These are phyloP conservation scores for Quillaja saponaria DNA, from an alignment of 306 rosid genomes.

Conservation along the genomic window DNA sequence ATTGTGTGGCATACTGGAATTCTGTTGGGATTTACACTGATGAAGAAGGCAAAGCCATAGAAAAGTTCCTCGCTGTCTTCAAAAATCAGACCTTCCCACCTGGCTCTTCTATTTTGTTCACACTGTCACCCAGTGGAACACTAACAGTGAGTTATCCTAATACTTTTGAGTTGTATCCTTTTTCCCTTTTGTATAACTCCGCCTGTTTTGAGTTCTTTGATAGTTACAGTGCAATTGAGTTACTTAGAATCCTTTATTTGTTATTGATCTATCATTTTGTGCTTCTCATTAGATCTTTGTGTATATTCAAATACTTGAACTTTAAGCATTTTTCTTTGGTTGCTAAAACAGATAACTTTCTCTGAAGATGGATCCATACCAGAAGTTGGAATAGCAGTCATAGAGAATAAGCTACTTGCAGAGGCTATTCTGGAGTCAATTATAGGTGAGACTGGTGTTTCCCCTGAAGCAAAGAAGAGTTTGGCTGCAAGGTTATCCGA, in stretches of 20 bases:
- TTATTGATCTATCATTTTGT: too few species aligned
- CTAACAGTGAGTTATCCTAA: conserved; percentile 44
- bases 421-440: conserved; percentile 73
- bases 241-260: too few species aligned
- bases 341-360: conserved; percentile 53
- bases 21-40: conserved; percentile 63
- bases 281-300: too few species aligned
- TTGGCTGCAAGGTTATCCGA: conserved; percentile 51
- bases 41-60: conserved; percentile 62
- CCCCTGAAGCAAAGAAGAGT: conserved; percentile 64
- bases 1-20: conserved; percentile 62
- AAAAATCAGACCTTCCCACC: conserved; percentile 51
- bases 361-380: conserved; percentile 63
- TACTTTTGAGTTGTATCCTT: neutral
- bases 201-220: too few species aligned
- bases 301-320: neutral
- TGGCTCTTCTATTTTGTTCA: conserved; percentile 67
- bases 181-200: too few species aligned
- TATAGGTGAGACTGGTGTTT: conserved; percentile 69
- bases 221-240: too few species aligned
- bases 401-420: conserved; percentile 58
- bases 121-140: conserved; percentile 56
- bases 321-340: neutral
- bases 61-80: conserved; percentile 49
- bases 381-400: conserved; percentile 29